Percentiles rank a stretch among this genome's conserved stretches.
Evolutionary conservation across 495 filamentous ascomycete genomes (phyloP).

Genomic region (Penicillium crystallinum): DNA sequence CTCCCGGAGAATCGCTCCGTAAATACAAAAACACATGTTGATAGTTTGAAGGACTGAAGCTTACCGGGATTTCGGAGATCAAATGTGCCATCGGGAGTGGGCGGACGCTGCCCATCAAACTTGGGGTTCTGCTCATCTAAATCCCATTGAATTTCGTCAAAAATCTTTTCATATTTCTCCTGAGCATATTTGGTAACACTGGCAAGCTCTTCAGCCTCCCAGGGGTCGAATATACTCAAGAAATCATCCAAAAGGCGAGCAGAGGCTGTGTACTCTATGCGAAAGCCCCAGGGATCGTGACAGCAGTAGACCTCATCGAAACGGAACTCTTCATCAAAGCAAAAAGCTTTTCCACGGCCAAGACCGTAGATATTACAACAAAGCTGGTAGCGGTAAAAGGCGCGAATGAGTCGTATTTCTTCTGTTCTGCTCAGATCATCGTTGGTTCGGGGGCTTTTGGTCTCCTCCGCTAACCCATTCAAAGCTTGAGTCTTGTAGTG

Average conservation of each 20-base stretch:
- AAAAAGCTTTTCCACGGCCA: neutral
- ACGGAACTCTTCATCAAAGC: neutral
- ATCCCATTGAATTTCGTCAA: conserved; percentile 2
- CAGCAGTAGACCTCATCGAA: neutral
- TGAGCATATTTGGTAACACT: conserved; percentile 4
- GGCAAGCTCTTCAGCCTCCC: conserved; percentile 12
- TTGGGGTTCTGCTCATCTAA: neutral
- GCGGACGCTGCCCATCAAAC: neutral
- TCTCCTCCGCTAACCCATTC: neutral
- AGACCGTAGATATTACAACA: conserved; percentile 24
- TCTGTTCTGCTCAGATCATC: conserved; percentile 16
- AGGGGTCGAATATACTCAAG: conserved; percentile 6
- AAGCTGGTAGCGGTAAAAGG: conserved; percentile 26
- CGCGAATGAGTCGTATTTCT: conserved; percentile 14
- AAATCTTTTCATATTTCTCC: conserved; percentile 2
- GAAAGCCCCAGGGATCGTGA: neutral
- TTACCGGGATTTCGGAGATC: neutral
- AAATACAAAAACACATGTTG: neutral
- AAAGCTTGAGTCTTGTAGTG: conserved; percentile 10
- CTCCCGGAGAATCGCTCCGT: neutral
- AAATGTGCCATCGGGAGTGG: neutral
- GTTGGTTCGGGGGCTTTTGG: neutral
- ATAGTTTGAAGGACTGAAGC: neutral
- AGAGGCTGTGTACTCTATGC: neutral
- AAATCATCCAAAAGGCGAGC: neutral